Evolutionary conservation across 2,329 filamentous ascomycete genomes (phyloP).

Genomic region (Cryphonectria carpinicola): DNA sequence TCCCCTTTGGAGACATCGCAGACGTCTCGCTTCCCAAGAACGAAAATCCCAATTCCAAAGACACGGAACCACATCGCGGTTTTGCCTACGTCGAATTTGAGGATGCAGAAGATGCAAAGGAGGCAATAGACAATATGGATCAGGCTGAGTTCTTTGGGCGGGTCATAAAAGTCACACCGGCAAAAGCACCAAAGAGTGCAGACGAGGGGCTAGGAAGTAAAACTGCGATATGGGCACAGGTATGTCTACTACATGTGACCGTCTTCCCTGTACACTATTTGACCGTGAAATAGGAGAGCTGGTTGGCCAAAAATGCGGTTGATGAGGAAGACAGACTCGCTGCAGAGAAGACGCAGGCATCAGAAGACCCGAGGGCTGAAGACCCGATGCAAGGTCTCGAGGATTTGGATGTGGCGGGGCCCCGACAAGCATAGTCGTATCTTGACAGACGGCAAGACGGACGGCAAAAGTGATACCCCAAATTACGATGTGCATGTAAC

Average conservation of each 20-base stretch:
- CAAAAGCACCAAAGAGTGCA: constrained; percentile 87
- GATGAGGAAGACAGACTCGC: constrained; percentile 76
- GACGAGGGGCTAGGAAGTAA: constrained; percentile 90
- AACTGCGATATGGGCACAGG: constrained; percentile 97
- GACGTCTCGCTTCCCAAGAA: constrained; percentile 90
- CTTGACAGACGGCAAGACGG: constrained; percentile 42
- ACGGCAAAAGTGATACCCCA: constrained; percentile 25
- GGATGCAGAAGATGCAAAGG: constrained; percentile 79
- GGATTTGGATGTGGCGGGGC: constrained; percentile 90
- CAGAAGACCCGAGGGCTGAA: constrained; percentile 58
- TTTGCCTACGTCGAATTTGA: constrained; percentile 98
- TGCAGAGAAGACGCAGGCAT: constrained; percentile 54
- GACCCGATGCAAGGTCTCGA: constrained; percentile 98
- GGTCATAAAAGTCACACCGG: constrained; percentile 87
- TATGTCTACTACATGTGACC: constrained; percentile 47
- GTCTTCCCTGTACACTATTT: constrained; percentile 23
- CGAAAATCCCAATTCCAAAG: constrained; percentile 78
- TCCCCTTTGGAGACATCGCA: constrained; percentile 94
- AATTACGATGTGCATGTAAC: constrained; percentile 45
- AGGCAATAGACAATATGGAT: constrained; percentile 99
- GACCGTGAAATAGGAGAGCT: constrained; percentile 72
- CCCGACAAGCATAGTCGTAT: constrained; percentile 63
- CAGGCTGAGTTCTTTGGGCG: constrained; percentile 93
- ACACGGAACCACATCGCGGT: constrained; percentile 79
- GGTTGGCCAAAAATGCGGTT: constrained; percentile 85